phyloP scores from a whole-genome alignment of 2,329 filamentous ascomycete species.

The Scedosporium aurantiacum region DNA sequence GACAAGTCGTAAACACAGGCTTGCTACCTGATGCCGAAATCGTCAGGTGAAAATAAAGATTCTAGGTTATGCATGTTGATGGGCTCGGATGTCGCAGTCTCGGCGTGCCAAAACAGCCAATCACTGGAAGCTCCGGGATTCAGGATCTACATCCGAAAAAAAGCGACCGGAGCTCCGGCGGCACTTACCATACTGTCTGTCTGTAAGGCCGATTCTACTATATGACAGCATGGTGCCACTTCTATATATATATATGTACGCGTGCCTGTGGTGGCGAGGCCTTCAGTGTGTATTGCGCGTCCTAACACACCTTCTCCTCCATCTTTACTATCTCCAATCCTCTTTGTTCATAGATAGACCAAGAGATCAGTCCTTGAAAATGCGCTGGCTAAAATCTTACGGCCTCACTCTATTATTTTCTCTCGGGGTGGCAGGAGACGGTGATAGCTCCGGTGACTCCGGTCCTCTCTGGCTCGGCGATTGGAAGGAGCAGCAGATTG shows the following conservation, averaged over 20 bases:
- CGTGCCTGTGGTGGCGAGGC: no score
- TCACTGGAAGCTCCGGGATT: background rate
- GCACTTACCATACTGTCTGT: background rate
- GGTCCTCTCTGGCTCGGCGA: background rate
- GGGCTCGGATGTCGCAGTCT: no score
- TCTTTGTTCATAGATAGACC: background rate
- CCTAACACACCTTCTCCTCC: no score
- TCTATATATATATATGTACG: no score
- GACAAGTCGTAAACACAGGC: no score
- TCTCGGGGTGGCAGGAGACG: background rate
- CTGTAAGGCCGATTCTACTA: no score
- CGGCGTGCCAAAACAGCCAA: background rate
- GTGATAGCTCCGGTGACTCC: background rate
- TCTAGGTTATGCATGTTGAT: no score
- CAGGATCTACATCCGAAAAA: background rate
- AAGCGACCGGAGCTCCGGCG: conserved; percentile 2
- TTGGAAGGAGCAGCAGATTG: conserved; percentile 1
- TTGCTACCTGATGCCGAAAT: no score
- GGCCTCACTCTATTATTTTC: background rate
- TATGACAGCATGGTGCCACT: no score
- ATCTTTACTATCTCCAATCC: no score
- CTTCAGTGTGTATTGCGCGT: no score
- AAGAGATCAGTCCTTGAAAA: background rate
- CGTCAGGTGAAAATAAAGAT: no score
- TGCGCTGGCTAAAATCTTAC: background rate